phyloP scores from a whole-genome alignment of 345 rosid species.

The Gossypium australe region DNA sequence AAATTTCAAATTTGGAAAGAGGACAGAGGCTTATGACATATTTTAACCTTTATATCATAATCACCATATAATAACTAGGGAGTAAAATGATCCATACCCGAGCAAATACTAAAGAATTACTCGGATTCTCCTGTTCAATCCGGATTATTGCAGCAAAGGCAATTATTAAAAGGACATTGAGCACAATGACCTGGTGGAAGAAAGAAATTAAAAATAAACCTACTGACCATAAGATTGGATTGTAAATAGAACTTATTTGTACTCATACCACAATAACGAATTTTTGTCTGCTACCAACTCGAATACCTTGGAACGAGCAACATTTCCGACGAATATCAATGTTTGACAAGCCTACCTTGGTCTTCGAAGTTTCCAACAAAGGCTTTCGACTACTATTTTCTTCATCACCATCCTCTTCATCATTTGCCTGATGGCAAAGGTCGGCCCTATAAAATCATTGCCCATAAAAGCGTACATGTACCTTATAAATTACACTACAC shows the following conservation, averaged over 20 bases:
- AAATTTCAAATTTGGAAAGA: too few species aligned
- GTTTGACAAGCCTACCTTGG: slow-evolving; percentile 24
- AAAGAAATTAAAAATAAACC: not conserved
- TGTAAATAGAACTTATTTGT: not conserved
- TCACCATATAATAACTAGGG: not conserved
- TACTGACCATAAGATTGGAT: not conserved
- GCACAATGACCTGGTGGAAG: slow-evolving; percentile 2
- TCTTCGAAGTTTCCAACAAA: slow-evolving; percentile 37
- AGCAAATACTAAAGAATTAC: slow-evolving; percentile 37
- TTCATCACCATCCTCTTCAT: slow-evolving; percentile 59
- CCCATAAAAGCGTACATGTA: slow-evolving; percentile 14
- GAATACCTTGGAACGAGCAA: slow-evolving; percentile 43
- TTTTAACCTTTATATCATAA: not conserved
- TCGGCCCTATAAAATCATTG: slow-evolving; percentile 42
- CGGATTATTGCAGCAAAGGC: slow-evolving; percentile 40
- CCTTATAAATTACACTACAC: not conserved
- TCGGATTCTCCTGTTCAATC: slow-evolving; percentile 41
- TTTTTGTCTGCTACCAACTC: slow-evolving; percentile 58
- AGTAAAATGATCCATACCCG: slow-evolving; percentile 33
- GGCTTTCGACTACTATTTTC: slow-evolving; percentile 40
- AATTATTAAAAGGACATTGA: not conserved
- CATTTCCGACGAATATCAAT: slow-evolving; percentile 33
- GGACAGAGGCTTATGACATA: too few species aligned
- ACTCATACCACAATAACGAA: slow-evolving; percentile 49
- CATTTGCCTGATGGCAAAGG: slow-evolving; percentile 61